These are phyloP conservation scores for Amauroascus niger DNA, from an alignment of 2,329 filamentous ascomycete species.

Conservation along the genomic window DNA sequence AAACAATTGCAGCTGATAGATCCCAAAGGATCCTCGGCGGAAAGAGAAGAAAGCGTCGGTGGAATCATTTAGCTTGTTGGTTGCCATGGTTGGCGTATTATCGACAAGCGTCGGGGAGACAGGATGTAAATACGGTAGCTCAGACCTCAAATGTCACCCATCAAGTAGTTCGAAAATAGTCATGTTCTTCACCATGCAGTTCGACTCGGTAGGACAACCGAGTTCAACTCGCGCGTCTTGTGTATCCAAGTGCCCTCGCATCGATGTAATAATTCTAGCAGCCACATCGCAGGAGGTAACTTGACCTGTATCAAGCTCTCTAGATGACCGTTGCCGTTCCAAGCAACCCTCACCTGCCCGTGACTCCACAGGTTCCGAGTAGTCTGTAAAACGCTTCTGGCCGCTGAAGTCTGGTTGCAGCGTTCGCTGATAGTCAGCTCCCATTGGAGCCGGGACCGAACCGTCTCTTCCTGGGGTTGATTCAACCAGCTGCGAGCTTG, in stretches of 20 bases:
- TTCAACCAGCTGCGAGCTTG: neutral
- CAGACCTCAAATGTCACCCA: too few species aligned
- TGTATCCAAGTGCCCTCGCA: conserved; percentile 16
- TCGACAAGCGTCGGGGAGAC: too few species aligned
- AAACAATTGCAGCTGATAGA: too few species aligned
- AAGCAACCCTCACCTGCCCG: neutral
- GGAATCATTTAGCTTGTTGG: too few species aligned
- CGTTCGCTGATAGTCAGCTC: neutral
- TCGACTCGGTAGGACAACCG: conserved; percentile 16
- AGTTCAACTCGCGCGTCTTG: conserved; percentile 17
- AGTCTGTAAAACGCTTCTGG: neutral
- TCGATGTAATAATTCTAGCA: conserved; percentile 19
- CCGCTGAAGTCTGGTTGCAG: neutral
- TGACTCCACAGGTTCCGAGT: neutral
- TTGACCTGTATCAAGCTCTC: conserved; percentile 4
- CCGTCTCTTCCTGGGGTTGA: too few species aligned
- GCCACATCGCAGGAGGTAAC: conserved; percentile 19
- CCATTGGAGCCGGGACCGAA: too few species aligned
- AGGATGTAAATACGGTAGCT: too few species aligned
- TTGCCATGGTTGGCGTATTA: too few species aligned
- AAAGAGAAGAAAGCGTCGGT: too few species aligned
- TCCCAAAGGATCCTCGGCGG: too few species aligned
- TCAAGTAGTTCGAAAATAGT: conserved; percentile 18
- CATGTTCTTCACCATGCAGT: conserved; percentile 19
- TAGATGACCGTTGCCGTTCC: neutral